These are phyloP conservation scores for Aureobasidium pullulans DNA, from an alignment of 2,329 filamentous ascomycete genomes.

Conservation along the genomic window DNA sequence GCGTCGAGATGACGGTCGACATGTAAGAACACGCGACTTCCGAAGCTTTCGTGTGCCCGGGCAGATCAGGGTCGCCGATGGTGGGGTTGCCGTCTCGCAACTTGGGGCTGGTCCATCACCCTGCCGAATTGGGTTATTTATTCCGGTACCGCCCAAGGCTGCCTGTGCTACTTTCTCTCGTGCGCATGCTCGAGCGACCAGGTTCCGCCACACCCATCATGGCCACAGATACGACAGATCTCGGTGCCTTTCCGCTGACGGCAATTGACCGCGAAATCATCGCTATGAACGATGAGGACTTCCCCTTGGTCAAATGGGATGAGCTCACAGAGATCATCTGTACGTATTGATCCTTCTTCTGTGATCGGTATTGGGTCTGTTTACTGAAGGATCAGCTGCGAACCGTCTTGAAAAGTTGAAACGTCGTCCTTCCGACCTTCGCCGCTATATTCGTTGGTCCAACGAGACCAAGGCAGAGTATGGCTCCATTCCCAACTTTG, in stretches of 20 bases:
- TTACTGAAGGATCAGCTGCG: conserved; percentile 23
- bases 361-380: not conserved
- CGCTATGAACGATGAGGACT: conserved; percentile 46
- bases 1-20: conserved; percentile 21
- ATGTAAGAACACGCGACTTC: conserved; percentile 21
- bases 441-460: conserved; percentile 54
- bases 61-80: not conserved
- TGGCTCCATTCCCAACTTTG: conserved; percentile 50
- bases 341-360: conserved; percentile 22
- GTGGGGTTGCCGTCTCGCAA: not conserved
- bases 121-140: not conserved
- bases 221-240: not conserved
- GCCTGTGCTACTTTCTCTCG: not conserved
- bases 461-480: conserved; percentile 46
- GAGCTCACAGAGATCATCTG: conserved; percentile 46
- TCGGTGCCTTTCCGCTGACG: conserved; percentile 39
- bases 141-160: not conserved
- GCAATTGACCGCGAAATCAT: conserved; percentile 43
- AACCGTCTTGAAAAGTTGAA: conserved; percentile 51
- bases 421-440: conserved; percentile 52
- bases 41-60: not conserved
- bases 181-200: not conserved
- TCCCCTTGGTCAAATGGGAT: conserved; percentile 45
- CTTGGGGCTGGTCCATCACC: not conserved
- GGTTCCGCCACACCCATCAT: not conserved